These are phyloP conservation scores for Colletotrichum orbiculare DNA, from an alignment of 2,329 filamentous ascomycete species.

Conservation along the genomic window DNA sequence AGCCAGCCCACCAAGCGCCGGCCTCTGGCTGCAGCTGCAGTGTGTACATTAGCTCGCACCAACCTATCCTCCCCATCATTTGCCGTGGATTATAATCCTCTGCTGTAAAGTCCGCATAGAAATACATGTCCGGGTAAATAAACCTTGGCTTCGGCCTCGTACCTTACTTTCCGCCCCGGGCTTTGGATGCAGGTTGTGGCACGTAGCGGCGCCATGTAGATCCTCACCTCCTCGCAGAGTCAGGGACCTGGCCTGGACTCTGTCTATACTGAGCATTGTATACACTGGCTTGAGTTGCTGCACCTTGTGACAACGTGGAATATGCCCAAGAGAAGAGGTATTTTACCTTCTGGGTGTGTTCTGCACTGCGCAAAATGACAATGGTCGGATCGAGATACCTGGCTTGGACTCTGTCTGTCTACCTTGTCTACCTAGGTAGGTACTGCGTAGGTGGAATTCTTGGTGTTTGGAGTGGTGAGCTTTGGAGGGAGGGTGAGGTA, in stretches of 20 bases:
- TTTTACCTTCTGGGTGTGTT: too few relatives aligned
- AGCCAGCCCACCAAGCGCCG: constrained; percentile 1
- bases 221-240: constrained; percentile 7
- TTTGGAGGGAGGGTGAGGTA: too few relatives aligned
- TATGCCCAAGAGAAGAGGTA: too few relatives aligned
- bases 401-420: neutral
- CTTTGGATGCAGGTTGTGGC: neutral
- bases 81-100: neutral
- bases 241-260: constrained; percentile 19
- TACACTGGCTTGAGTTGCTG: neutral
- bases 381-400: too few relatives aligned
- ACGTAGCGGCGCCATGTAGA: neutral
- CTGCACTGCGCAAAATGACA: too few relatives aligned
- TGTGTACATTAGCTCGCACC: constrained; percentile 5
- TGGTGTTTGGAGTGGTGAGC: too few relatives aligned
- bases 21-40: constrained; percentile 12
- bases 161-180: constrained; percentile 8
- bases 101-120: neutral
- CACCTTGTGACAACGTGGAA: too few relatives aligned
- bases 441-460: neutral
- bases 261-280: neutral
- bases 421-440: neutral
- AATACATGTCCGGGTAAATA: constrained; percentile 9
- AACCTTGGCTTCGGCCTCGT: constrained; percentile 15
- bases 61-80: constrained; percentile 1